Percentiles rank a stretch among this genome's conserved stretches.
Conservation (phyloP, 169 alveolate species). For the Eimeria maxima region DNA sequence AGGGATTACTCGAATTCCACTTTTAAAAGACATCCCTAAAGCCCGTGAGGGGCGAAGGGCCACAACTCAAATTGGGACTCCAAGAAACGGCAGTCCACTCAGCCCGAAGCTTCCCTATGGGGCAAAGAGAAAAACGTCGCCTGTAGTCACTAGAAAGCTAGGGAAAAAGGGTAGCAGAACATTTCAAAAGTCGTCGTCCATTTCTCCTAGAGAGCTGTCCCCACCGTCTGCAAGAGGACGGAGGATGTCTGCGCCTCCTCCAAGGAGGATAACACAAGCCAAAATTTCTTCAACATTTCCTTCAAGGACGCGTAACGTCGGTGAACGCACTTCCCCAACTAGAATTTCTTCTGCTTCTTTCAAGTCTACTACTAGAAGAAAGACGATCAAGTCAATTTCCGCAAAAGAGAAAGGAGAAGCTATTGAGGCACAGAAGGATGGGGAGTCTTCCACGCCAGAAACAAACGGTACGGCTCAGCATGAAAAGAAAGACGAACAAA, state of each 20-base stretch:
- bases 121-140: background rate
- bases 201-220: constrained; percentile 49
- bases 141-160: background rate
- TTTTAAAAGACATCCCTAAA: constrained; percentile 22
- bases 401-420: constrained; percentile 12
- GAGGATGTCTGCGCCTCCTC: constrained; percentile 65
- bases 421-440: background rate
- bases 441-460: background rate
- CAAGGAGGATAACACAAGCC: constrained; percentile 33
- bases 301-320: constrained; percentile 28
- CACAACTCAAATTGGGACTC: constrained; percentile 11
- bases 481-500: background rate
- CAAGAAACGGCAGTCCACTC: background rate
- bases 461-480: background rate
- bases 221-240: constrained; percentile 52
- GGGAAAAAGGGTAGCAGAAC: constrained; percentile 9
- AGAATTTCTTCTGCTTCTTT: background rate
- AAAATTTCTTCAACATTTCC: constrained; percentile 35
- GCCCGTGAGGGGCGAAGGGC: constrained; percentile 36
- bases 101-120: constrained; percentile 19
- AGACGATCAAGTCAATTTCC: background rate
- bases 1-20: constrained; percentile 25
- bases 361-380: constrained; percentile 16
- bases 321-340: background rate
- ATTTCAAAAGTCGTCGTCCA: background rate